Conservation (phyloP, 225 moss, liverwort and hornwort species). For the Thuidium tamariscinum region DNA sequence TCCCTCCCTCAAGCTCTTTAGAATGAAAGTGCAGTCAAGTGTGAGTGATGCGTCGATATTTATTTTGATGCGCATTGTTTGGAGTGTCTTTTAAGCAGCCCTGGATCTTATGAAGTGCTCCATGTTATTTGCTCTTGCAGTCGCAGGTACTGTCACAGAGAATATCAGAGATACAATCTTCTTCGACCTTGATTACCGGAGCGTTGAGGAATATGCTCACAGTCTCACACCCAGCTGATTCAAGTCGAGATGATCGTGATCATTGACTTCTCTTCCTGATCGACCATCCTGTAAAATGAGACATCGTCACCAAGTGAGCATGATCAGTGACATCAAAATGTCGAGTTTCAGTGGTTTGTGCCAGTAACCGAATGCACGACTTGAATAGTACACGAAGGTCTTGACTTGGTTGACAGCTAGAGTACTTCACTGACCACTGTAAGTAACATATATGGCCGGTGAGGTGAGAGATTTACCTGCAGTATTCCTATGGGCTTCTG, state of each 20-base stretch:
- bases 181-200: not conserved
- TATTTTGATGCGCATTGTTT: no score
- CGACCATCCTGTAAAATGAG: accelerated
- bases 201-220: not conserved
- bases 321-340: not conserved
- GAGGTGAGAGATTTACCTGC: not conserved
- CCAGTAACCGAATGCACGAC: not conserved
- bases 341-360: not conserved
- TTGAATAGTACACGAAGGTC: not conserved
- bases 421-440: not conserved
- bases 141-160: not conserved
- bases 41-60: not conserved
- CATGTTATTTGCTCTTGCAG: not conserved
- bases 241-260: no score
- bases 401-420: not conserved
- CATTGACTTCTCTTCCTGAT: not conserved
- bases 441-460: not conserved
- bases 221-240: not conserved
- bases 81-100: not conserved
- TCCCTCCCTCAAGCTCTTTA: not conserved
- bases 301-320: not conserved
- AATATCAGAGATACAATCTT: not conserved
- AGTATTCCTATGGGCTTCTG: not conserved
- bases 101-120: not conserved
- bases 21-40: not conserved